Percentiles rank a stretch among this genome's conserved stretches.
Evolutionary conservation across 2,329 filamentous ascomycete species (phyloP).

Genomic region (Fusarium penzigii): DNA sequence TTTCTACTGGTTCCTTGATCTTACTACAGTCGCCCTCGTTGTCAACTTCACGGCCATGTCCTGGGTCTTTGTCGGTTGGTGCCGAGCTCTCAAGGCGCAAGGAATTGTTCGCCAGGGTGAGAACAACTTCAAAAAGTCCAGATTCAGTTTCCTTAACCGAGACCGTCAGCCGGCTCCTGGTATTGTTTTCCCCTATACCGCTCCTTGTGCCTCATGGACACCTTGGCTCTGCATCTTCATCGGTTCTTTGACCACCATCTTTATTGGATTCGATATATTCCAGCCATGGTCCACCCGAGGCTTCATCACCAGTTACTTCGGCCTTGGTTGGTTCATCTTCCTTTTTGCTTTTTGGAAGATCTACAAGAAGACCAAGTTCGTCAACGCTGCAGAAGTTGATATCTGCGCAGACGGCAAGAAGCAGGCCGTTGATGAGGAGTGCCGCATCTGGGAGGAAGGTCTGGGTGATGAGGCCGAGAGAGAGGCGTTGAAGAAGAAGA

Average conservation of each 20-base stretch:
- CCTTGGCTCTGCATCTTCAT: slow-evolving; percentile 51
- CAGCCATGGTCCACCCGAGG: slow-evolving; percentile 48
- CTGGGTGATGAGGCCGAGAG: too few species aligned
- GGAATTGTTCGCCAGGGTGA: slow-evolving; percentile 15
- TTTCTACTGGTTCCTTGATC: slow-evolving; percentile 55
- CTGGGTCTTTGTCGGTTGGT: slow-evolving; percentile 44
- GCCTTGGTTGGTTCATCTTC: slow-evolving; percentile 50
- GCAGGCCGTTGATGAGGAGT: slow-evolving; percentile 63
- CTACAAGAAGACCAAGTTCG: slow-evolving; percentile 50
- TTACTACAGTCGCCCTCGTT: slow-evolving; percentile 56
- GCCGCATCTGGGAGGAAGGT: slow-evolving; percentile 46
- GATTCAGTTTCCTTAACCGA: slow-evolving; percentile 34
- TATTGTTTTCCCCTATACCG: slow-evolving; percentile 47
- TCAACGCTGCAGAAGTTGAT: slow-evolving; percentile 22
- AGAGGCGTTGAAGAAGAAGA: too few species aligned
- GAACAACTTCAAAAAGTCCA: slow-evolving; percentile 20
- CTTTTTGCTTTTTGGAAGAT: slow-evolving; percentile 52
- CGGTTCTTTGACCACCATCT: slow-evolving; percentile 50
- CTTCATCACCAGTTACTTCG: slow-evolving; percentile 57
- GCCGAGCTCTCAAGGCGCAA: slow-evolving; percentile 52
- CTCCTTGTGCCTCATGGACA: slow-evolving; percentile 51
- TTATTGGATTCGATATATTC: slow-evolving; percentile 59
- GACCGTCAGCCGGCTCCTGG: too few species aligned
- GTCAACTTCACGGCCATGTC: slow-evolving; percentile 55
- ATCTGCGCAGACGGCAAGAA: slow-evolving; percentile 48